phyloP scores from a whole-genome alignment of 176 grass and related monocot genomes.

The Oryza brachyantha region DNA sequence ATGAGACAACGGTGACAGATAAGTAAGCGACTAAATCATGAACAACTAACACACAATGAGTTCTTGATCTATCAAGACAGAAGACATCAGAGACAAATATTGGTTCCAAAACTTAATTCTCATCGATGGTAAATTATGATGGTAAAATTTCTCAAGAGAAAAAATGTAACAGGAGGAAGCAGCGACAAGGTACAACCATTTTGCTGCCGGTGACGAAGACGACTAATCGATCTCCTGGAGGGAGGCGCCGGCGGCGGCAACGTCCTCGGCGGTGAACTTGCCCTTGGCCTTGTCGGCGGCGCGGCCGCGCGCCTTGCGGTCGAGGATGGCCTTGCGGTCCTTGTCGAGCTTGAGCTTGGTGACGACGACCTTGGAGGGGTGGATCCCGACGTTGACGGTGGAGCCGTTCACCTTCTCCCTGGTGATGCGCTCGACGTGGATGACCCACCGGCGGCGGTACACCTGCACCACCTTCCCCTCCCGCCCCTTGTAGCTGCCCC shows the following conservation, averaged over 20 bases:
- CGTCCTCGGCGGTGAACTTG: slow-evolving; percentile 88
- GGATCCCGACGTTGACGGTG: slow-evolving; percentile 85
- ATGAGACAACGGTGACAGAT: neutral
- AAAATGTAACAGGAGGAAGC: slow-evolving; percentile 31
- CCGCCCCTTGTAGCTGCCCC: slow-evolving; percentile 90
- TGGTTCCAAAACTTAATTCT: neutral
- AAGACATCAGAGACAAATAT: neutral
- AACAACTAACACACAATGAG: neutral
- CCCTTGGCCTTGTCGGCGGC: slow-evolving; percentile 92
- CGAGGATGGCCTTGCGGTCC: slow-evolving; percentile 87
- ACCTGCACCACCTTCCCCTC: slow-evolving; percentile 99
- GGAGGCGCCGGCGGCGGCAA: slow-evolving; percentile 61
- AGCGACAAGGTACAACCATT: neutral
- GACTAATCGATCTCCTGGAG: slow-evolving; percentile 89
- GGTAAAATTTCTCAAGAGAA: neutral
- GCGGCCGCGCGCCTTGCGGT: slow-evolving; percentile 85
- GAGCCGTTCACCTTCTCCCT: slow-evolving; percentile 98
- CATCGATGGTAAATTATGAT: neutral
- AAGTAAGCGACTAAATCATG: neutral
- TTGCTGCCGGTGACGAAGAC: neutral
- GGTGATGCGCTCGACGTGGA: slow-evolving; percentile 94
- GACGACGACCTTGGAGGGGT: slow-evolving; percentile 73
- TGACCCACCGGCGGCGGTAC: slow-evolving; percentile 93
- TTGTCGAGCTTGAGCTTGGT: slow-evolving; percentile 99
- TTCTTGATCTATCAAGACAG: neutral